Conservation (phyloP, 305 asterid genomes). For the Solanum chacoense region DNA sequence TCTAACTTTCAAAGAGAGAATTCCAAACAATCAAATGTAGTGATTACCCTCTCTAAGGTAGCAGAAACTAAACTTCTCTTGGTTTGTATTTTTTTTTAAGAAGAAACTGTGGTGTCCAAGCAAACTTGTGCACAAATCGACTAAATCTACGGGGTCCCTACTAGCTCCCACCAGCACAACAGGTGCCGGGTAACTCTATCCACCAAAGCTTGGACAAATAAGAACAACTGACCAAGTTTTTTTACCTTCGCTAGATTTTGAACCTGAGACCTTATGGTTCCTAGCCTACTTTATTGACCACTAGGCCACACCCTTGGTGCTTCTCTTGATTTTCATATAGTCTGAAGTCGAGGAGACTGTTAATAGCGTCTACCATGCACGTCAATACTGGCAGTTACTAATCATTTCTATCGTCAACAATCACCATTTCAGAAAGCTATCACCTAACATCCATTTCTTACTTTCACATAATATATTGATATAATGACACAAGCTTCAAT, state of each 20-base stretch:
- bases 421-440: not conserved
- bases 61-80: not conserved
- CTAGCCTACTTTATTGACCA: not conserved
- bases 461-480: not conserved
- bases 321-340: not conserved
- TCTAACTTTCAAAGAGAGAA: not conserved
- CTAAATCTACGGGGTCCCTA: not conserved
- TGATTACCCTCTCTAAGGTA: not conserved
- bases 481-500: not conserved
- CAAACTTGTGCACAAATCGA: not conserved
- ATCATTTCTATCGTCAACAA: not conserved
- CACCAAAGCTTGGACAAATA: not conserved
- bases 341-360: not conserved
- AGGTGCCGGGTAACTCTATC: not conserved
- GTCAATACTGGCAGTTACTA: not conserved
- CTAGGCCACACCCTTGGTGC: not conserved
- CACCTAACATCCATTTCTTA: not conserved
- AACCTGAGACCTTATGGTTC: not conserved
- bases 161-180: not conserved
- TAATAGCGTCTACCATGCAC: not conserved
- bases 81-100: not conserved
- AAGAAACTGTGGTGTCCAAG: not conserved
- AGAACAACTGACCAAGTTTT: not conserved
- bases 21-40: not conserved
- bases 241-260: not conserved